Base-by-base conservation (phyloP, 2,329 filamentous ascomycete genomes). In the Scedosporium apiospermum region DNA sequence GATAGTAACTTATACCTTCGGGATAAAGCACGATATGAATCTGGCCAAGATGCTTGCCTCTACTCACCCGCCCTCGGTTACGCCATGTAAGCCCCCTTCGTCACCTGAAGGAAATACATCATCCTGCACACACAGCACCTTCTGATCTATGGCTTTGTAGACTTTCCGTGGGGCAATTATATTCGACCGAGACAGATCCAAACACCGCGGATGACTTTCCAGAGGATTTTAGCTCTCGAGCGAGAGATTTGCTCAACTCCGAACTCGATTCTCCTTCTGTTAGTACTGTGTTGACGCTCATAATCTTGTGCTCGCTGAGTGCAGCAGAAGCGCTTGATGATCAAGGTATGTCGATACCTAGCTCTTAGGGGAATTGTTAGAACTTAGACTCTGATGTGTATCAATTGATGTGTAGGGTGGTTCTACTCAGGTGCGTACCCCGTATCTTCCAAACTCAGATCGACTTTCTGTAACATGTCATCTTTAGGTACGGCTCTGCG, bases 51-150 rank as follows among this genome's bases (percentile, higher is more conserved):
- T 7, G 9, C 18, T 21, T 38, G 16, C 9, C 51, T 62, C 49
- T 62, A 62, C 18, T 62, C 60, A 5, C 60, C 51, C 16, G 27
- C 60, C 30, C 34, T 62, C n/a, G 60, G 60, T 18, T 38, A 62
- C 27, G 60, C 60, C 46, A 42, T 62, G 60, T 62, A 23, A 62
- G 60, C 21, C 12, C 10, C 6, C 34, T 21, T 41, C 38, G 1
- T 34, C n/a, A 27, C 38, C 7, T 7, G 27, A 18, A 53, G 34
- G 34, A 38, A 38, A 38, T 23, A 6, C 10, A 27, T 18, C 51
- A 9, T 14, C 23, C 51, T 16, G 12, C 6, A 14, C 4, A 30
- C 7, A 5, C 10, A 6, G n/a, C 9, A 23, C 23, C 7, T n/a
- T 49, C 44, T 49, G 18, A 49, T n/a, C 14, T 7, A 49, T 21